Evolutionary conservation across 345 rosid genomes (phyloP).

Genomic region (Arabis alpina): DNA sequence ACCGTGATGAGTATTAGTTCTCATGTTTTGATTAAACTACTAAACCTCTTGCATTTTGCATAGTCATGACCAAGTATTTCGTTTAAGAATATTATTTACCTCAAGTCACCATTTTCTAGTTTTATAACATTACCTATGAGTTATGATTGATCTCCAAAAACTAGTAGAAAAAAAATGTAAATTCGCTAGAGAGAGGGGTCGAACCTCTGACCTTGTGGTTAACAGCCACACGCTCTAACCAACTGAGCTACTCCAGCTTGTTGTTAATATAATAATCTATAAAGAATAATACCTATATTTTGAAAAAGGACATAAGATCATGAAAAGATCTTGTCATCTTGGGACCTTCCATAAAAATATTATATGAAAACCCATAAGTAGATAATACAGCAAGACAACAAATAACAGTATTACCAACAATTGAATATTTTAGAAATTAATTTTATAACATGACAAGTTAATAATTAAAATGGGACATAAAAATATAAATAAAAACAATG

Average conservation of each 20-base stretch:
- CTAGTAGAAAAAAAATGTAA: no score
- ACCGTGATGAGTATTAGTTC: no score
- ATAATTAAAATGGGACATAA: slow-evolving; percentile 19
- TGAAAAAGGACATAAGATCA: neutral
- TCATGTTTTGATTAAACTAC: no score
- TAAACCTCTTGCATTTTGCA: neutral
- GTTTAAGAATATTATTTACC: no score
- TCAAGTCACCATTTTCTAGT: no score
- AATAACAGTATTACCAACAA: slow-evolving; percentile 32
- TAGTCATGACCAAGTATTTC: no score
- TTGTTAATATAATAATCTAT: rapidly evolving
- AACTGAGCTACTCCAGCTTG: slow-evolving; percentile 87
- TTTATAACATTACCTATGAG: no score
- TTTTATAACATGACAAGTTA: slow-evolving; percentile 34
- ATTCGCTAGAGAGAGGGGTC: slow-evolving; percentile 71
- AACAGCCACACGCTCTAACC: slow-evolving; percentile 97
- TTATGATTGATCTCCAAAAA: no score
- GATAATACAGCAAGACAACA: slow-evolving; percentile 31
- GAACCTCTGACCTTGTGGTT: slow-evolving; percentile 98
- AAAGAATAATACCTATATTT: neutral
- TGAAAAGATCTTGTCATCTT: slow-evolving; percentile 28
- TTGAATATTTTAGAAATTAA: slow-evolving; percentile 15
- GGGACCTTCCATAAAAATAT: slow-evolving; percentile 3
- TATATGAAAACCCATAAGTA: slow-evolving; percentile 10
- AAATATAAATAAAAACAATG: slow-evolving; percentile 29